Conservation (phyloP, 306 rosid species). For the Arachis hypogaea region DNA sequence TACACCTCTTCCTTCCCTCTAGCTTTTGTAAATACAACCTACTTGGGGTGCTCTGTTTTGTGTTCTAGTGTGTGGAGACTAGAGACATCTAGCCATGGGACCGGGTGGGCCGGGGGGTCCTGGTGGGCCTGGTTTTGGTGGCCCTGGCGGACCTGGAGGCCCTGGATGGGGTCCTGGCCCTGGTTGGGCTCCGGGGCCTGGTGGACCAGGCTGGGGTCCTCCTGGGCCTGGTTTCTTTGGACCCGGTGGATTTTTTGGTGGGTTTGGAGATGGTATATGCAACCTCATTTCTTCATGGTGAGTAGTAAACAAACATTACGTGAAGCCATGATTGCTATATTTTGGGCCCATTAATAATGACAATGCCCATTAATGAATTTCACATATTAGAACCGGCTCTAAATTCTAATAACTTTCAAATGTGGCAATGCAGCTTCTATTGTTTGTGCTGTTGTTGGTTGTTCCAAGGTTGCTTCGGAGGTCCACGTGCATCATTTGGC, state of each 20-base stretch:
- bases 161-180: conserved; percentile 47
- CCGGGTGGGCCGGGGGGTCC: conserved; percentile 49
- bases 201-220: conserved; percentile 47
- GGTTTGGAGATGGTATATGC: conserved; percentile 65
- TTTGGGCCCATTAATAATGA: neutral
- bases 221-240: conserved; percentile 45
- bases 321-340: neutral
- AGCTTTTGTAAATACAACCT: neutral
- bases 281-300: conserved; percentile 64
- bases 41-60: neutral
- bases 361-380: neutral
- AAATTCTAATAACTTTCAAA: neutral
- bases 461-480: conserved; percentile 69
- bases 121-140: neutral
- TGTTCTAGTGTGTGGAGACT: neutral
- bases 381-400: neutral
- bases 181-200: conserved; percentile 44
- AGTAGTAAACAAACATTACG: neutral
- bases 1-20: conserved; percentile 5
- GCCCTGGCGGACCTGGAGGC: conserved; percentile 48
- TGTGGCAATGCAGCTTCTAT: conserved; percentile 52
- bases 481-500: conserved; percentile 48
- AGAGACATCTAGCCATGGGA: conserved; percentile 47
- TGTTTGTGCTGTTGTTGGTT: conserved; percentile 84
- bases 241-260: conserved; percentile 64